Conservation (phyloP, 2,329 filamentous ascomycete genomes). For the Aspergillus floridensis region DNA sequence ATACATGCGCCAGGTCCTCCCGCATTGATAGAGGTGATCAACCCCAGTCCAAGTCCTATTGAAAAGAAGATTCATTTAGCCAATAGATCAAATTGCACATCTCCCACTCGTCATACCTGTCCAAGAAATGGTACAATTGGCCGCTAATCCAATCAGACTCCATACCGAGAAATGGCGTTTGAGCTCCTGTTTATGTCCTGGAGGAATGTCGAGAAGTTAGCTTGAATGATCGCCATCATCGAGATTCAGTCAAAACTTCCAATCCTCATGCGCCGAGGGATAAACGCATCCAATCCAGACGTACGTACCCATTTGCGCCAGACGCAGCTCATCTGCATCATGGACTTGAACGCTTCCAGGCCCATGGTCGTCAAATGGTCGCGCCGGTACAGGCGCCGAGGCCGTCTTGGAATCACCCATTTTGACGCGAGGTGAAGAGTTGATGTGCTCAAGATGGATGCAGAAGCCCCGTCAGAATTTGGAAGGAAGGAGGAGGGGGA, state of each 20-base stretch:
- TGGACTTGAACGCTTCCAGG: conserved; percentile 20
- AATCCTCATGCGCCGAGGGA: too few relatives aligned
- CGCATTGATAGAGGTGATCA: conserved; percentile 49
- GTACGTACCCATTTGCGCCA: conserved; percentile 48
- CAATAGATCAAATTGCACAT: background rate
- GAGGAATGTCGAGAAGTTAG: background rate
- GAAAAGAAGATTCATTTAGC: background rate
- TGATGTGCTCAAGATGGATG: background rate
- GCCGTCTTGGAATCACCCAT: conserved; percentile 16
- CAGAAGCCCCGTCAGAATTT: background rate
- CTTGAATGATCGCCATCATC: too few relatives aligned
- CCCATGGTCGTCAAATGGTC: background rate
- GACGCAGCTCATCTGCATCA: conserved; percentile 42
- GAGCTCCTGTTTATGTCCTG: conserved; percentile 52
- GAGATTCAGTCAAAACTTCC: too few relatives aligned
- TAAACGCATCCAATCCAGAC: conserved; percentile 2
- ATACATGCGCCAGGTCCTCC: conserved; percentile 47
- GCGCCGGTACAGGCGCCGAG: background rate
- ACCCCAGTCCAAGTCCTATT: conserved; percentile 40
- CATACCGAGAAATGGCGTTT: conserved; percentile 49
- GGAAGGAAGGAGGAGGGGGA: background rate
- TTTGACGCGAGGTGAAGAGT: background rate
- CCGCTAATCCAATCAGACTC: conserved; percentile 50
- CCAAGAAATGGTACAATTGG: conserved; percentile 53
- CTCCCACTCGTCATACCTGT: conserved; percentile 27